Conservation (phyloP, 768 basidiomycete species). For the Boletus sp. region DNA sequence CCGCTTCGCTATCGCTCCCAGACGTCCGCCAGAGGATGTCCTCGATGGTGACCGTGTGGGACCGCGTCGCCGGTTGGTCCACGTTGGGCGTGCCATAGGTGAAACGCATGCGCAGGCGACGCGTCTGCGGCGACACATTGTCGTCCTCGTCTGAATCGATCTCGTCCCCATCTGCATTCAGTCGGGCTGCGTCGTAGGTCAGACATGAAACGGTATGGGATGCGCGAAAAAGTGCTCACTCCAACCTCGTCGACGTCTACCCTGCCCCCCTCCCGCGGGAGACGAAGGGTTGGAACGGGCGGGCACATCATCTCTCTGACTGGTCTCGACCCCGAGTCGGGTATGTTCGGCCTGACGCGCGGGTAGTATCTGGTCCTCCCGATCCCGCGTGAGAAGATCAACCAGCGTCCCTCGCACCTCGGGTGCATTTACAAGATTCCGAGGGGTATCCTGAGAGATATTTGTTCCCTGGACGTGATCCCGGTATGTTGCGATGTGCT, state of each 20-base stretch:
- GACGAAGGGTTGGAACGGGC: constrained; percentile 9
- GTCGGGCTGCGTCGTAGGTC: constrained; percentile 28
- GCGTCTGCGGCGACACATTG: constrained; percentile 45
- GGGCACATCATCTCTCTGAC: constrained; percentile 10
- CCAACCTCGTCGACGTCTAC: constrained; percentile 35
- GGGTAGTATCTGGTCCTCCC: constrained; percentile 14
- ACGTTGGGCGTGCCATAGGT: constrained; percentile 17
- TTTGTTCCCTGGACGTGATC: constrained; percentile 8
- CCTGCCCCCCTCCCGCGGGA: constrained; percentile 12
- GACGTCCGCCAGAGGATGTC: constrained; percentile 24
- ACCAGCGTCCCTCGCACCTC: constrained; percentile 26
- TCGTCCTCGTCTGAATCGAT: constrained; percentile 62
- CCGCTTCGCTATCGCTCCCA: constrained; percentile 24
- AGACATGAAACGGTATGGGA: constrained; percentile 1
- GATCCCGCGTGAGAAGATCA: constrained; percentile 24
- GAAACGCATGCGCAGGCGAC: constrained; percentile 44
- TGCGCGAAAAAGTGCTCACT: constrained; percentile 19
- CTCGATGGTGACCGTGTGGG: constrained; percentile 28
- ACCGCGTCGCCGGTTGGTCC: constrained; percentile 31
- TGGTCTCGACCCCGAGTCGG: constrained; percentile 2
- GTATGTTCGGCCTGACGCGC: constrained; percentile 9
- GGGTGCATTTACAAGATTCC: constrained; percentile 20
- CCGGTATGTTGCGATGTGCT: constrained; percentile 17
- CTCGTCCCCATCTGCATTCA: constrained; percentile 59
- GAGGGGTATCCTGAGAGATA: constrained; percentile 16